Evolutionary conservation across 768 basidiomycete species (phyloP).

Genomic region (Russula griseocarnosa): DNA sequence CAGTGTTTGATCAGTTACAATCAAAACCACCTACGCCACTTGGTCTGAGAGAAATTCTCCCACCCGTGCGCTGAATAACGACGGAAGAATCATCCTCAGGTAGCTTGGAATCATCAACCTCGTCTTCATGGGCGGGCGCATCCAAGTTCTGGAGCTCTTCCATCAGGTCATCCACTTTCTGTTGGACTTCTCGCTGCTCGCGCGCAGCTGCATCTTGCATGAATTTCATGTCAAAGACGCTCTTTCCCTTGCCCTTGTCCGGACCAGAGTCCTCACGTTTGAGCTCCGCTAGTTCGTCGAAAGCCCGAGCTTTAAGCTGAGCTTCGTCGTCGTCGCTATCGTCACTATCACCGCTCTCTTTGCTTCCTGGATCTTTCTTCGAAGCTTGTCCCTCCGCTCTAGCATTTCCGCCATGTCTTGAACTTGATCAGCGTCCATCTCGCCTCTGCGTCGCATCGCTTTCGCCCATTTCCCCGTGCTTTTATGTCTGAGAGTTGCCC

Average conservation of each 20-base stretch:
- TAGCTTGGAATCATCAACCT: conserved; percentile 33
- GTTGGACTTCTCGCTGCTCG: conserved; percentile 52
- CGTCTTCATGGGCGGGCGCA: conserved; percentile 33
- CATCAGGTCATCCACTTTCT: conserved; percentile 67
- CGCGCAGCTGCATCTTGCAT: conserved; percentile 90
- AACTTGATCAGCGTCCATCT: conserved; percentile 57
- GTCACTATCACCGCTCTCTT: conserved; percentile 53
- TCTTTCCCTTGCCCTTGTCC: conserved; percentile 45
- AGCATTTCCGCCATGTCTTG: conserved; percentile 83
- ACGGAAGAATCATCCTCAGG: conserved; percentile 38
- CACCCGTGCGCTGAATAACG: conserved; percentile 56
- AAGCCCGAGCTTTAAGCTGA: conserved; percentile 32
- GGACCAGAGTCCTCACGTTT: conserved; percentile 17
- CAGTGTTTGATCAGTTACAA: not conserved
- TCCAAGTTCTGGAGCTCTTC: conserved; percentile 54
- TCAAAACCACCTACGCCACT: conserved; percentile 32
- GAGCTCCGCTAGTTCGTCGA: conserved; percentile 29
- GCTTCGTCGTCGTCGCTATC: conserved; percentile 56
- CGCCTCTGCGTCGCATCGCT: conserved; percentile 64
- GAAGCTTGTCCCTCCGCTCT: conserved; percentile 71
- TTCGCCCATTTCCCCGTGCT: conserved; percentile 86
- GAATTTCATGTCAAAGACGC: conserved; percentile 95
- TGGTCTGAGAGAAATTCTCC: conserved; percentile 61
- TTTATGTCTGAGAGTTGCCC: conserved; percentile 86
- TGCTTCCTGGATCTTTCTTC: conserved; percentile 62